Evolutionary conservation across 306 rosid genomes (phyloP).

Genomic region (Acacia crassicarpa): DNA sequence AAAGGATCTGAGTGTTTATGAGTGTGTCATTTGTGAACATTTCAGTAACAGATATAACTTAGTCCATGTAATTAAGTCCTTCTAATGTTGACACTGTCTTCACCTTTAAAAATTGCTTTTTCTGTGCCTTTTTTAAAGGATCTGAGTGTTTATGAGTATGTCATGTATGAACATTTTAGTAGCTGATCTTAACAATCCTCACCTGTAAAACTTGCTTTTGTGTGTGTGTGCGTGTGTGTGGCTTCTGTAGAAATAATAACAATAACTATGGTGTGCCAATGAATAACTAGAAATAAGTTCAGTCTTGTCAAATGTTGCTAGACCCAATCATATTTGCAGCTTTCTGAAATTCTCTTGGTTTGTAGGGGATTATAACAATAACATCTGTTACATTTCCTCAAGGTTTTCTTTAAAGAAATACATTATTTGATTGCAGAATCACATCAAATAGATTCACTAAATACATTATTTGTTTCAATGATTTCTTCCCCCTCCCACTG

Average conservation of each 20-base stretch:
- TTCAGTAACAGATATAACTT: too few species aligned
- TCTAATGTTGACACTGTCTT: neutral
- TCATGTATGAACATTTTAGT: too few species aligned
- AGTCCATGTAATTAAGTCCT: too few species aligned
- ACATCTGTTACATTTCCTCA: neutral
- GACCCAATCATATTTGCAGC: neutral
- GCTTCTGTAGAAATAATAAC: neutral
- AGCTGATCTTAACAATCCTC: too few species aligned
- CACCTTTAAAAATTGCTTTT: neutral
- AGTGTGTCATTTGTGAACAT: too few species aligned
- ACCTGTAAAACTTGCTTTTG: neutral
- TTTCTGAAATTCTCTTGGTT: neutral
- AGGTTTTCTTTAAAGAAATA: neutral
- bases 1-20: too few species aligned
- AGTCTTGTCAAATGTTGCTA: neutral
- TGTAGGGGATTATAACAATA: neutral
- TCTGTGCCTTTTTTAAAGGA: too few species aligned
- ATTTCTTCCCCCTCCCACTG: neutral
- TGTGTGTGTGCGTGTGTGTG: too few species aligned
- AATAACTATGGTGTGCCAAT: neutral
- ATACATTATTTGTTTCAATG: neutral
- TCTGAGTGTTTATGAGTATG: too few species aligned
- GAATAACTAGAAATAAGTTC: neutral
- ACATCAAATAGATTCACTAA: neutral
- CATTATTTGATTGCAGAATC: neutral